Conservation (phyloP, 768 basidiomycete species). For the Gloeostereum incarnatum region DNA sequence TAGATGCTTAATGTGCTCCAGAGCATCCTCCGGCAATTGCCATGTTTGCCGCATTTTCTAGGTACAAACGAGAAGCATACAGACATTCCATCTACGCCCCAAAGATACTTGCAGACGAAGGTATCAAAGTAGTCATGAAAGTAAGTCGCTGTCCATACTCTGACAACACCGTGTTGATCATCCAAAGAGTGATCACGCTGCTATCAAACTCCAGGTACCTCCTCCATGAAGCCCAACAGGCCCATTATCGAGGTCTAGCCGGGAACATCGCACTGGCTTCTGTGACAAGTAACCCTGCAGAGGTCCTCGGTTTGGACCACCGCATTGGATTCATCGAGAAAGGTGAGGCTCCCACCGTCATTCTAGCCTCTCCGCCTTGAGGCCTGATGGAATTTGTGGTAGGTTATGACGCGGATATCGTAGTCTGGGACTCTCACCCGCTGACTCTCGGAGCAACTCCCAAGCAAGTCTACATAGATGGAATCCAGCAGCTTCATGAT, state of each 20-base stretch:
- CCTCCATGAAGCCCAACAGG: constrained; percentile 53
- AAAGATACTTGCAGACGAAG: constrained; percentile 38
- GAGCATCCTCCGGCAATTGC: constrained; percentile 48
- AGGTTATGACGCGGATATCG: constrained; percentile 35
- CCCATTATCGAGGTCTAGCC: constrained; percentile 50
- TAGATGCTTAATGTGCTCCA: background rate
- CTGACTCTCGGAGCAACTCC: constrained; percentile 74
- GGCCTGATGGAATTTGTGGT: no score
- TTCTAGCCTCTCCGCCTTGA: no score
- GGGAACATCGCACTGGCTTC: constrained; percentile 39
- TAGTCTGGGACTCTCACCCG: constrained; percentile 70
- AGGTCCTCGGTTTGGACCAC: constrained; percentile 44
- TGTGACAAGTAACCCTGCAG: constrained; percentile 46
- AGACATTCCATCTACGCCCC: constrained; percentile 27
- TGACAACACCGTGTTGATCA: background rate
- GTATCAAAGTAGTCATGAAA: constrained; percentile 49
- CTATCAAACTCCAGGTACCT: constrained; percentile 44
- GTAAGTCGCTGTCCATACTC: constrained; percentile 12
- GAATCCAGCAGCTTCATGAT: constrained; percentile 49
- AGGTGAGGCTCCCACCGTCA: no score
- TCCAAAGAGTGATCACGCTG: constrained; percentile 34
- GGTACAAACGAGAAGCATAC: constrained; percentile 54
- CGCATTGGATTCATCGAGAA: no score
- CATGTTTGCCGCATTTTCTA: constrained; percentile 32
- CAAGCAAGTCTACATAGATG: constrained; percentile 75